Conservation (phyloP, 2,329 filamentous ascomycete species). For the Pyrenophora tritici-repentis region DNA sequence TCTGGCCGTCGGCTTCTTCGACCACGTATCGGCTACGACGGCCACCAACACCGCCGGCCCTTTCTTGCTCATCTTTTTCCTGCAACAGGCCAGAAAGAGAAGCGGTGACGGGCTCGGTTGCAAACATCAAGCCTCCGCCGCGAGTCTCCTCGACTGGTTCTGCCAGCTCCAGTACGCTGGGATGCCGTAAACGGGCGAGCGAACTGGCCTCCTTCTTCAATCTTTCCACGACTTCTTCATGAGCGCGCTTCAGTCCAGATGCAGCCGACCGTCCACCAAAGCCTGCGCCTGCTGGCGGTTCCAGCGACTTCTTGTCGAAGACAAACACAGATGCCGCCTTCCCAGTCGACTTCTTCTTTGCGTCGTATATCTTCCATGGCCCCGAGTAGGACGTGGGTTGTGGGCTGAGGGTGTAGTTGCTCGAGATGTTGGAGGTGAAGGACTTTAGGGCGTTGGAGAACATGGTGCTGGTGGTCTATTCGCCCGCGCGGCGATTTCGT, state of each 20-base stretch:
- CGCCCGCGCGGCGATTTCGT: constrained; percentile 32
- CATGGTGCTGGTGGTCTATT: constrained; percentile 64
- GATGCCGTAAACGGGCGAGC: constrained; percentile 85
- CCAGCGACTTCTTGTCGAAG: constrained; percentile 87
- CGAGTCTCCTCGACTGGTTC: constrained; percentile 96
- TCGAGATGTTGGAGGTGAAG: constrained; percentile 88
- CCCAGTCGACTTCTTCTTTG: constrained; percentile 92
- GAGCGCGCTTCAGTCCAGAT: constrained; percentile 74
- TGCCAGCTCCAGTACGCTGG: constrained; percentile 86
- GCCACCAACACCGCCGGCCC: constrained; percentile 68
- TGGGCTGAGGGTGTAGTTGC: constrained; percentile 84
- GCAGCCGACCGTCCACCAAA: constrained; percentile 64
- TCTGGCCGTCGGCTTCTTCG: constrained; percentile 75
- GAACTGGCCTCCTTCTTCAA: constrained; percentile 90
- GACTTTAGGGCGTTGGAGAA: constrained; percentile 89
- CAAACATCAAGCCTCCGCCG: constrained; percentile 90
- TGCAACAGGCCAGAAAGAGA: constrained; percentile 81
- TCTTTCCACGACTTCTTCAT: constrained; percentile 89
- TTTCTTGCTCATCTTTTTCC: constrained; percentile 89
- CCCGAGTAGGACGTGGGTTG: constrained; percentile 80
- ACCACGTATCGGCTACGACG: constrained; percentile 79
- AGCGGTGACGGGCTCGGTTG: constrained; percentile 86
- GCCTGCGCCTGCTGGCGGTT: constrained; percentile 65
- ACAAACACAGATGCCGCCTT: constrained; percentile 91
- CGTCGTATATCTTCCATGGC: constrained; percentile 97